Evolutionary conservation across 441 rosid genomes (phyloP).

Genomic region (Breynia disticha): DNA sequence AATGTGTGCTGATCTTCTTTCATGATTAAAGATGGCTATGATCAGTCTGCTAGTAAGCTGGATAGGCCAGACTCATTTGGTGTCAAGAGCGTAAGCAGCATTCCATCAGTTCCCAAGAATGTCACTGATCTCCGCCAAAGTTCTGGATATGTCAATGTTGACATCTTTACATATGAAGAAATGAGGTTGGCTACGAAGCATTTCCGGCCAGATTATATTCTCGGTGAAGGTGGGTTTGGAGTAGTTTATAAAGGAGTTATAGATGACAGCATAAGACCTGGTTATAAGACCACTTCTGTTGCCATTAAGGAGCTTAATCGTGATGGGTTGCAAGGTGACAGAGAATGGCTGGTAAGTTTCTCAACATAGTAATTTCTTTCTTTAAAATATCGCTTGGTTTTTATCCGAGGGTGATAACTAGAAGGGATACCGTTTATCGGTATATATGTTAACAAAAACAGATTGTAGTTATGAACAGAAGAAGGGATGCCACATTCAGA

Average conservation of each 20-base stretch:
- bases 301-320: slow-evolving; percentile 94
- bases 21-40: slow-evolving; percentile 22
- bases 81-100: slow-evolving; percentile 19
- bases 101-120: slow-evolving; percentile 46
- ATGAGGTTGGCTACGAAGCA: slow-evolving; percentile 73
- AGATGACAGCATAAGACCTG: slow-evolving; percentile 56
- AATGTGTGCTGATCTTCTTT: not conserved
- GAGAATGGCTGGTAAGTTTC: slow-evolving; percentile 93
- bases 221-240: slow-evolving; percentile 97
- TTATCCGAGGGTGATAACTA: too few relatives aligned
- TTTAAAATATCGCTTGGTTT: too few relatives aligned
- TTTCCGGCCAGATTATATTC: slow-evolving; percentile 80
- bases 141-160: slow-evolving; percentile 66
- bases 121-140: slow-evolving; percentile 65
- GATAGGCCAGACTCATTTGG: slow-evolving; percentile 28
- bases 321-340: slow-evolving; percentile 92
- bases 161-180: slow-evolving; percentile 76
- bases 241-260: slow-evolving; percentile 85
- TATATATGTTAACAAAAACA: too few relatives aligned
- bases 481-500: too few relatives aligned
- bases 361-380: not conserved
- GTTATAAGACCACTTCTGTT: slow-evolving; percentile 49
- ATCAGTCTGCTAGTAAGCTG: slow-evolving; percentile 24
- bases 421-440: too few relatives aligned
- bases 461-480: too few relatives aligned